Evolutionary conservation across 106 monocot species (phyloP).

Genomic region (Acanthochlamys bracteata): DNA sequence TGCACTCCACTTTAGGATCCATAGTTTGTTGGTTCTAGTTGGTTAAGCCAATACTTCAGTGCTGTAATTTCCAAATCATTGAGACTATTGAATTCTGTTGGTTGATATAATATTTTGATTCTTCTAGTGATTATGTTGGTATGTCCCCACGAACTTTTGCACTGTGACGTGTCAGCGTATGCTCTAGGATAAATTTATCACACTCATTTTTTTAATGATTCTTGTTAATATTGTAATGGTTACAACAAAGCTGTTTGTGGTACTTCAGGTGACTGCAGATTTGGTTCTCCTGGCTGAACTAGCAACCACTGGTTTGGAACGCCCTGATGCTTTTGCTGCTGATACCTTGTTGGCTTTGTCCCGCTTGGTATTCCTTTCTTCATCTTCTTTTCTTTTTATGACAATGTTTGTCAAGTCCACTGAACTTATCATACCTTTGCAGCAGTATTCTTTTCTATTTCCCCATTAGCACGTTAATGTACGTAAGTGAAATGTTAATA

Average conservation of each 20-base stretch:
- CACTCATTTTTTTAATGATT: background rate
- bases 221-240: too few species aligned
- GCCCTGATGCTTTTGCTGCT: slow-evolving; percentile 27
- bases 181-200: background rate
- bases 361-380: background rate
- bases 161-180: background rate
- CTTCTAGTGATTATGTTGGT: too few species aligned
- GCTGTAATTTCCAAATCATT: too few species aligned
- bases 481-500: background rate
- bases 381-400: background rate
- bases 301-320: slow-evolving; percentile 24
- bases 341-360: slow-evolving; percentile 47
- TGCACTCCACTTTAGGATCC: too few species aligned
- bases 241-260: background rate
- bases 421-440: background rate
- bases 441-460: background rate
- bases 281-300: slow-evolving; percentile 60
- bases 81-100: too few species aligned
- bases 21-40: too few species aligned
- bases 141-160: too few species aligned
- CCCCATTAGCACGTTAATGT: background rate
- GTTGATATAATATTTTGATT: too few species aligned
- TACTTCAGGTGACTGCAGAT: slow-evolving; percentile 73
- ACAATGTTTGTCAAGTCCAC: background rate
- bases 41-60: too few species aligned